phyloP scores from a whole-genome alignment of 2,329 filamentous ascomycete genomes.

The Didymella arachidicola region DNA sequence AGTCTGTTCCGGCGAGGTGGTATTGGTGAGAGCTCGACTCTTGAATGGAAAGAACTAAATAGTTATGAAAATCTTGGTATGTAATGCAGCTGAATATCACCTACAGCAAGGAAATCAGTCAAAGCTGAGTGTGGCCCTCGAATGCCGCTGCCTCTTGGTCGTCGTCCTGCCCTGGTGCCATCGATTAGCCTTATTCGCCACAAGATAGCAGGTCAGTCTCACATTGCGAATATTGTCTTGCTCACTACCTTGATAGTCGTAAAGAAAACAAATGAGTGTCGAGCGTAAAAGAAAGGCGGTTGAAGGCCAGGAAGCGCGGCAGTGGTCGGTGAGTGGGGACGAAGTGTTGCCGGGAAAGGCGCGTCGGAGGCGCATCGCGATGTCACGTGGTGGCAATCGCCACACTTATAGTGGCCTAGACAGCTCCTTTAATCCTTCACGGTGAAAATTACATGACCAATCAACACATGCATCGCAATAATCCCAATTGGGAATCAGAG shows the following conservation, averaged over 20 bases:
- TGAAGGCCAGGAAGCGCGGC: constrained; percentile 5
- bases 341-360: constrained; percentile 18
- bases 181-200: constrained; percentile 27
- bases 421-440: constrained; percentile 8
- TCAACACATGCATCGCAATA: background rate
- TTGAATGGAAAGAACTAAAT: background rate
- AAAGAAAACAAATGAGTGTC: background rate
- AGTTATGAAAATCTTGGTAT: background rate
- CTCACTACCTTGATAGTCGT: background rate
- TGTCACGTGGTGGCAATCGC: constrained; percentile 33
- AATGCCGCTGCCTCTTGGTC: constrained; percentile 56
- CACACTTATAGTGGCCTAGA: constrained; percentile 9
- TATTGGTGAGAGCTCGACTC: background rate
- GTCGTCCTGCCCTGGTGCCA: constrained; percentile 43
- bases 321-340: constrained; percentile 19
- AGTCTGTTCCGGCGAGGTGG: background rate
- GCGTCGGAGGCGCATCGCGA: constrained; percentile 31
- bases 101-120: constrained; percentile 71
- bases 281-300: background rate
- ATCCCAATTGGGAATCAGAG: background rate
- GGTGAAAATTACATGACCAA: background rate
- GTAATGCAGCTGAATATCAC: constrained; percentile 28
- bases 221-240: constrained; percentile 25
- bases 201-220: constrained; percentile 1
- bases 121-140: constrained; percentile 70